Evolutionary conservation across 495 filamentous ascomycete species (phyloP), one percentile per base, ranked within the genome.

Genomic region (Amphirosellinia nigrospora): DNA sequence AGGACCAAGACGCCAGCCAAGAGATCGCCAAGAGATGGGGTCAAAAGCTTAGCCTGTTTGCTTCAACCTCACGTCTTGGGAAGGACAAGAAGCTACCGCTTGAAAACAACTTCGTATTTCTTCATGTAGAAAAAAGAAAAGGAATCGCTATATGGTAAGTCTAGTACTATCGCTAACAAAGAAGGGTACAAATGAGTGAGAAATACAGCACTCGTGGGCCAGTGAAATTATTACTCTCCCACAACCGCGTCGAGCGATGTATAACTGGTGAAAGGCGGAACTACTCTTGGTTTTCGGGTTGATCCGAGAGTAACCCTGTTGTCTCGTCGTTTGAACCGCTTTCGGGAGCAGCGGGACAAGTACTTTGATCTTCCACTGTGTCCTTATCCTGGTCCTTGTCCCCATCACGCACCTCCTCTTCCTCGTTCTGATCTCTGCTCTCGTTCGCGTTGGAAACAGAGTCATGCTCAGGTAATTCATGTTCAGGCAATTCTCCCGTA

Each of bases 1-100:
- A 71, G 69, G 26, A 26, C 3, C 53, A 13, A 36, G 16, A 58
- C 10, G 16, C 69, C n/a, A 32, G 72, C 75, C 74, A 78, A 75
- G 74, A 74, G 76, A 76, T 78, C 71, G 76, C 76, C 76, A 78
- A 78, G 76, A 71, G 66, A 70, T 68, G 70, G 65, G 71, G 68
- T 69, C 43, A 68, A 75, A 75, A 66, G 75, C 73, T 75, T 77
- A 50, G 26, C 43, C 32, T 58, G n/a, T 66, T 48, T 23, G 2
- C 0, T 23, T 48, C 26, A 64, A 69, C 70, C 64, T 62, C 66
- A 68, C 59, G 23, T 50, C 45, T 1, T 32, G n/a, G 4, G 7
- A 7, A 7, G 11, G 11, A 39, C 36, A 39, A 39, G 8, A 53
- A 10, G 50, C 3, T 30, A 53, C 26, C 26, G 26, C 50, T 53